These are phyloP conservation scores for Lactarius pseudohatsudake DNA, from an alignment of 768 basidiomycete species.

Conservation along the genomic window DNA sequence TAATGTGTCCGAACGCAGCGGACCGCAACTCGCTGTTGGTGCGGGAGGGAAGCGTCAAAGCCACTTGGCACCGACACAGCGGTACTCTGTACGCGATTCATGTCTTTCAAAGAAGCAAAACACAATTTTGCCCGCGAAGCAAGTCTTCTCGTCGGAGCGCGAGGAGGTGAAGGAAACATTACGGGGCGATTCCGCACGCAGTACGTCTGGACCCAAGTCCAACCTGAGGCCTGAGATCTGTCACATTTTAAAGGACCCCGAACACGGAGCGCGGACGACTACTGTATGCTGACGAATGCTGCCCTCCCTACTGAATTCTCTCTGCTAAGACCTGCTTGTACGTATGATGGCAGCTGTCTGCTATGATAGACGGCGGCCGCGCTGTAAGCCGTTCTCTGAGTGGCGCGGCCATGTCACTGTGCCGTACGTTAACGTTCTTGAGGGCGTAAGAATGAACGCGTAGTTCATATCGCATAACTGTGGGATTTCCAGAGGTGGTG, in stretches of 20 bases:
- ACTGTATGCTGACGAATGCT: neutral
- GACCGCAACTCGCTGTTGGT: neutral
- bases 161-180: neutral
- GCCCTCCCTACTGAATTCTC: neutral
- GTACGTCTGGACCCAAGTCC: neutral
- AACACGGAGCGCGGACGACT: neutral
- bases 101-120: neutral
- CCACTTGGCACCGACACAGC: neutral
- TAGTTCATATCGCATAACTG: conserved; percentile 20
- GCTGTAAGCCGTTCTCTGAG: neutral
- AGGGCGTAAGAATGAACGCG: neutral
- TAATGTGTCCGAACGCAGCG: neutral
- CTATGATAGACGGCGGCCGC: neutral
- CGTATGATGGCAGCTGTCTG: neutral
- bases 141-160: neutral
- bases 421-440: neutral
- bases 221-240: neutral
- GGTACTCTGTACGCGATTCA: neutral
- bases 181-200: no score
- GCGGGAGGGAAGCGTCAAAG: neutral
- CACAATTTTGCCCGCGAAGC: no score
- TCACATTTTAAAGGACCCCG: neutral
- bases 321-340: neutral
- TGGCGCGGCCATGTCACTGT: neutral
- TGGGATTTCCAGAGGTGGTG: conserved; percentile 11